phyloP scores from a whole-genome alignment of 108 stramenopile species.

The Cylindrotheca closterium region DNA sequence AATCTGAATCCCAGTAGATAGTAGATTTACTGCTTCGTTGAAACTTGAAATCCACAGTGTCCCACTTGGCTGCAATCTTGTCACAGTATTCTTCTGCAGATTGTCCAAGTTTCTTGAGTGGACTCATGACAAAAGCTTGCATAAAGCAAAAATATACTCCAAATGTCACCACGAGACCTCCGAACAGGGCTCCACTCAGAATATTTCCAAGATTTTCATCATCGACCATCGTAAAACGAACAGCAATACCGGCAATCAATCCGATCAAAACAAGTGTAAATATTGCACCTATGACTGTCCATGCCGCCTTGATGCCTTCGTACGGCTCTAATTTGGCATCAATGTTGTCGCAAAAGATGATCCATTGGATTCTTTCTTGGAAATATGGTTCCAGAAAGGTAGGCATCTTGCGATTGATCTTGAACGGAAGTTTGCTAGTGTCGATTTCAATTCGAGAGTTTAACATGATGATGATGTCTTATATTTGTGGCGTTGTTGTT shows the following conservation, averaged over 20 bases:
- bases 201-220: constrained; percentile 3
- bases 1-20: constrained; percentile 22
- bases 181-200: constrained; percentile 9
- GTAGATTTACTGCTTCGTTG: constrained; percentile 11
- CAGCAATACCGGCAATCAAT: constrained; percentile 17
- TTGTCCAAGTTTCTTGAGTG: constrained; percentile 6
- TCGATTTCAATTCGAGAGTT: constrained; percentile 19
- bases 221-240: constrained; percentile 12
- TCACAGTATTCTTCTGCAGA: constrained; percentile 8
- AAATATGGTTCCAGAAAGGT: constrained; percentile 18
- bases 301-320: constrained; percentile 23
- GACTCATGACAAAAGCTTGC: constrained; percentile 10
- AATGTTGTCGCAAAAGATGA: constrained; percentile 21
- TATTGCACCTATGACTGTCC: constrained; percentile 16
- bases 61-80: constrained; percentile 15
- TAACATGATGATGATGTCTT: too few relatives aligned
- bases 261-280: constrained; percentile 17
- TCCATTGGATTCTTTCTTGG: constrained; percentile 6
- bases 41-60: constrained; percentile 17
- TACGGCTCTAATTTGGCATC: constrained; percentile 12
- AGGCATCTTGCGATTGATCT: constrained; percentile 13
- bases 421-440: constrained; percentile 5
- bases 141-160: constrained; percentile 17
- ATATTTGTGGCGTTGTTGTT: too few relatives aligned
- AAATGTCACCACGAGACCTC: constrained; percentile 4